These are phyloP conservation scores for Aegilops tauschii DNA, from an alignment of 176 grass and related monocot genomes.

Conservation along the genomic window DNA sequence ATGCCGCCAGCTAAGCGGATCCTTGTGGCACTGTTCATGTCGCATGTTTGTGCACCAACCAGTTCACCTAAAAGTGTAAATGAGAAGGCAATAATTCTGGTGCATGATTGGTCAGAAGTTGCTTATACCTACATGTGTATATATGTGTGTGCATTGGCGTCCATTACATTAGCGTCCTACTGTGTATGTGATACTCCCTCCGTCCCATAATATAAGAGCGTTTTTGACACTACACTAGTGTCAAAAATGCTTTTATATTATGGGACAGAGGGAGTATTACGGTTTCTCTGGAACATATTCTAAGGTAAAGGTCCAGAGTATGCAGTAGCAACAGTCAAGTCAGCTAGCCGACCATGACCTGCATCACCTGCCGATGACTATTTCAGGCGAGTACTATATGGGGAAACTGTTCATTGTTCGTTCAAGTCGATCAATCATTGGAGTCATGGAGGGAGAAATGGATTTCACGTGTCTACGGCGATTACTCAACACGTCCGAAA, in stretches of 20 bases:
- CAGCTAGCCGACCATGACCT: slow-evolving; percentile 32
- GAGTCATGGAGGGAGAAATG: background rate
- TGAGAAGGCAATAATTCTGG: slow-evolving; percentile 16
- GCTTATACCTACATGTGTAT: background rate
- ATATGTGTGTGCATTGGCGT: background rate
- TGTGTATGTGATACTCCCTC: too few relatives aligned
- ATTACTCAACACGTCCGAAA: background rate
- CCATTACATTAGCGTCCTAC: background rate
- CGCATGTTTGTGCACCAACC: background rate
- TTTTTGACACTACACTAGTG: too few relatives aligned
- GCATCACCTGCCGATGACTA: slow-evolving; percentile 25
- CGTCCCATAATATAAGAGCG: too few relatives aligned
- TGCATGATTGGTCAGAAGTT: slow-evolving; percentile 21
- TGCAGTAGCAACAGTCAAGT: background rate
- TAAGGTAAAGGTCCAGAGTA: slow-evolving; percentile 15
- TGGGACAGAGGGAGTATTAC: background rate
- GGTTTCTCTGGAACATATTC: background rate
- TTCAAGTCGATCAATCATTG: slow-evolving; percentile 28
- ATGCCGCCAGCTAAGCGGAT: background rate
- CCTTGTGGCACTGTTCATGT: background rate
- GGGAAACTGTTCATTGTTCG: slow-evolving; percentile 12
- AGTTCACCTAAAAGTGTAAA: background rate
- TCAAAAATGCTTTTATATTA: too few relatives aligned
- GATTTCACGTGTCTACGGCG: background rate
- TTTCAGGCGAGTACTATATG: slow-evolving; percentile 30